phyloP scores from a whole-genome alignment of 345 rosid genomes.

The Ailanthus altissimus region DNA sequence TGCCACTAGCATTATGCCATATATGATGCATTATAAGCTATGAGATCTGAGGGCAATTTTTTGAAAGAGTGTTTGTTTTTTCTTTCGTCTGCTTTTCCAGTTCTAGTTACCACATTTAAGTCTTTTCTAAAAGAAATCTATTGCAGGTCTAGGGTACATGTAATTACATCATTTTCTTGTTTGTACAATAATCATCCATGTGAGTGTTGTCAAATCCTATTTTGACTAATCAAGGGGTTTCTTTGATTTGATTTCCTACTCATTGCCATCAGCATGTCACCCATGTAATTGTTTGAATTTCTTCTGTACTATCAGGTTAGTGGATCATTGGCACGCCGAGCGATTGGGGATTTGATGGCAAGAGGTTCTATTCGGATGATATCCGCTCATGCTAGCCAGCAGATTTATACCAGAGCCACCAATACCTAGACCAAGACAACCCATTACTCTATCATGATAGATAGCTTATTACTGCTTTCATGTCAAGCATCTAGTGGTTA shows the following conservation, averaged over 20 bases:
- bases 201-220: background rate
- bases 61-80: background rate
- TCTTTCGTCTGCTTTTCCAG: background rate
- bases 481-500: background rate
- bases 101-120: too few relatives aligned
- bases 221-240: background rate
- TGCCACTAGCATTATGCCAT: slow-evolving; percentile 19
- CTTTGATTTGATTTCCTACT: background rate
- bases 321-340: slow-evolving; percentile 73
- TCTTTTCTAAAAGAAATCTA: background rate
- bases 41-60: slow-evolving; percentile 28
- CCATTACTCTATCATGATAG: background rate
- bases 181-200: background rate
- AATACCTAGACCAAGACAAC: slow-evolving; percentile 40
- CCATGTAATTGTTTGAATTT: background rate
- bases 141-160: background rate
- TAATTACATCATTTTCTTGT: background rate
- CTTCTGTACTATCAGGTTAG: slow-evolving; percentile 40
- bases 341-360: slow-evolving; percentile 80
- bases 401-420: slow-evolving; percentile 80
- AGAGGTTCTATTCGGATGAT: slow-evolving; percentile 75
- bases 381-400: slow-evolving; percentile 77
- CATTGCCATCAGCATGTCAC: background rate
- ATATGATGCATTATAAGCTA: slow-evolving; percentile 5
- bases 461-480: background rate